Evolutionary conservation across 805 yeast species (phyloP).

Genomic region (Candida vartiovaarae): DNA sequence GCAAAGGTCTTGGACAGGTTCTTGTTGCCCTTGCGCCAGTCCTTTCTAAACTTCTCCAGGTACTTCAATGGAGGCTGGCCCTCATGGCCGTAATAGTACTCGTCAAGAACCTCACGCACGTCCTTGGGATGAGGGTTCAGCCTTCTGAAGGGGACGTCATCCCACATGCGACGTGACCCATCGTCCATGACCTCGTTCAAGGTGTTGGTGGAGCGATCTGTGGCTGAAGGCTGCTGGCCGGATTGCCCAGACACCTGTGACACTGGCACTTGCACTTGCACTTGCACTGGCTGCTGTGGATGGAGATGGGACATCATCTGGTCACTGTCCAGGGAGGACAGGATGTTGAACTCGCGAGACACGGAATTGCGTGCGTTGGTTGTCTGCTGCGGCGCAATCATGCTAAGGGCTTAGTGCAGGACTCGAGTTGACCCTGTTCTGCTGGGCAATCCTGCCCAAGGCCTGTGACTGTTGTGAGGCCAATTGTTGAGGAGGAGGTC

Average conservation of each 20-base stretch:
- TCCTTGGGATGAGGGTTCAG: constrained; percentile 20
- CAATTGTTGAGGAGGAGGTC: constrained; percentile 4
- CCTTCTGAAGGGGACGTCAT: constrained; percentile 12
- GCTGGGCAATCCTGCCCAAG: constrained; percentile 7
- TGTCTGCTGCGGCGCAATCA: constrained; percentile 3
- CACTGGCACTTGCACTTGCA: too few species aligned
- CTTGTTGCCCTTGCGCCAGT: constrained; percentile 24
- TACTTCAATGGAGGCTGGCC: constrained; percentile 24
- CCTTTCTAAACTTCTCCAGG: constrained; percentile 21
- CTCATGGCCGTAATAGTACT: constrained; percentile 22
- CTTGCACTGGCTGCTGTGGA: neutral
- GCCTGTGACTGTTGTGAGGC: neutral
- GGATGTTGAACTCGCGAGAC: constrained; percentile 1
- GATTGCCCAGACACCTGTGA: neutral
- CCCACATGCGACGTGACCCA: constrained; percentile 14
- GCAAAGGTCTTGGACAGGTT: constrained; percentile 21
- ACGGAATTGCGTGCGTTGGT: neutral
- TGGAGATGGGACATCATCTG: constrained; percentile 7
- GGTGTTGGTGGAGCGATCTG: constrained; percentile 3
- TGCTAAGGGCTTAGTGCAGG: constrained; percentile 4
- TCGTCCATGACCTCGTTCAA: constrained; percentile 11
- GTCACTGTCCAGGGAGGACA: constrained; percentile 8
- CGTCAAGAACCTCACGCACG: constrained; percentile 24
- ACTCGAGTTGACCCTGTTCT: constrained; percentile 12
- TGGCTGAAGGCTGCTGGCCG: neutral